Evolutionary conservation across 306 rosid genomes (phyloP).

Genomic region (Biancaea sappan): DNA sequence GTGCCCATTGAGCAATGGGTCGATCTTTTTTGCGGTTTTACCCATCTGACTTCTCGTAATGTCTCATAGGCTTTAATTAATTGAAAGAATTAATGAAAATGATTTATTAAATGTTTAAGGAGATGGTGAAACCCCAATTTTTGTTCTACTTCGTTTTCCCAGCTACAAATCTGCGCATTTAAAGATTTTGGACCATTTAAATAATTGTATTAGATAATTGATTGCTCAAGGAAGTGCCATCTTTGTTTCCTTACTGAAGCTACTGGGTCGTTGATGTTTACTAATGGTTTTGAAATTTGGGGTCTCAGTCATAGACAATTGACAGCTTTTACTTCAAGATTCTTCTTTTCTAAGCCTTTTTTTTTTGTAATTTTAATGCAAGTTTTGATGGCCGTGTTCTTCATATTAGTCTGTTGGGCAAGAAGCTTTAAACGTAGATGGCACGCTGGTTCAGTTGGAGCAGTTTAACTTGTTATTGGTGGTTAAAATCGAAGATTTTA

Average conservation of each 20-base stretch:
- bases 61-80: not conserved
- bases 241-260: not conserved
- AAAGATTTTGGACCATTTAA: constrained; percentile 6
- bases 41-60: constrained; percentile 2
- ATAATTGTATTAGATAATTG: not conserved
- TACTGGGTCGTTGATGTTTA: not conserved
- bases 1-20: constrained; percentile 11
- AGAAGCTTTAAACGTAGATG: not conserved
- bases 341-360: not conserved
- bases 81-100: not conserved
- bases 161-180: not conserved
- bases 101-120: not conserved
- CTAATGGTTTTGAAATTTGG: not conserved
- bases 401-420: not conserved
- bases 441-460: not conserved
- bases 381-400: not conserved
- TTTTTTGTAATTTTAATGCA: not conserved
- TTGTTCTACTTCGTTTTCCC: not conserved
- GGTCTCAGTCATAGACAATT: constrained; percentile 12
- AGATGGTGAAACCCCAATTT: not conserved
- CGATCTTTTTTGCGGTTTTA: not conserved
- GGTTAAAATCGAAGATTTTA: not conserved
- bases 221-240: not conserved
- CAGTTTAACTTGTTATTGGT: not conserved
- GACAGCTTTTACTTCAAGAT: not conserved